phyloP scores from a whole-genome alignment of 2,329 filamentous ascomycete species.

The Exophiala aquamarina region DNA sequence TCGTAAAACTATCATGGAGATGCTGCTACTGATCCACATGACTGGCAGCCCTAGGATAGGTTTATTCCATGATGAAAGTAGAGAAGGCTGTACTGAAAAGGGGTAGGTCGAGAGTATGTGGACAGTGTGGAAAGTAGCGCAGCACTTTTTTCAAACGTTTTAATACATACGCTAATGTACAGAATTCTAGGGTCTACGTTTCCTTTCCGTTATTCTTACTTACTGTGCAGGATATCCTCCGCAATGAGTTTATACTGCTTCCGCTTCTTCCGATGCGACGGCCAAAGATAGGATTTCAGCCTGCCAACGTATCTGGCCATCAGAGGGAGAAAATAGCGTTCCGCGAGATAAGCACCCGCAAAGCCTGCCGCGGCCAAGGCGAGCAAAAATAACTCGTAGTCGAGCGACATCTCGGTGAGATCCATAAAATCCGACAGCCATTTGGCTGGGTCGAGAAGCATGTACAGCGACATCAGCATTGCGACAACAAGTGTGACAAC shows the following conservation, averaged over 20 bases:
- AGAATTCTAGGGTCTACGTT: too few species aligned
- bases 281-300: slow-evolving; percentile 57
- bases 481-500: slow-evolving; percentile 71
- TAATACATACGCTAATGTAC: too few species aligned
- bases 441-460: slow-evolving; percentile 72
- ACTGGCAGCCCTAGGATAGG: too few species aligned
- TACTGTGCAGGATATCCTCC: slow-evolving; percentile 55
- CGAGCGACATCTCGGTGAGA: slow-evolving; percentile 70
- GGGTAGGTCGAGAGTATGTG: too few species aligned
- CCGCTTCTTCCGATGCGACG: slow-evolving; percentile 67
- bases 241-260: slow-evolving; percentile 84
- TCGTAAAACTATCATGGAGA: too few species aligned
- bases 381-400: slow-evolving; percentile 73
- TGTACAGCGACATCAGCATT: slow-evolving; percentile 69
- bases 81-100: too few species aligned
- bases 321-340: slow-evolving; percentile 68
- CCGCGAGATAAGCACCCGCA: slow-evolving; percentile 66
- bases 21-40: too few species aligned
- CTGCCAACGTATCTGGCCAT: slow-evolving; percentile 68
- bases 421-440: slow-evolving; percentile 79
- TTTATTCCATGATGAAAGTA: too few species aligned
- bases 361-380: slow-evolving; percentile 70
- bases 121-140: too few species aligned
- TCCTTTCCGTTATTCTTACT: slow-evolving; percentile 30
- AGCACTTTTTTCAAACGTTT: too few species aligned